These are phyloP conservation scores for Dictyostelium gargantuum DNA, from an alignment of 208 protist genomes.

Conservation along the genomic window DNA sequence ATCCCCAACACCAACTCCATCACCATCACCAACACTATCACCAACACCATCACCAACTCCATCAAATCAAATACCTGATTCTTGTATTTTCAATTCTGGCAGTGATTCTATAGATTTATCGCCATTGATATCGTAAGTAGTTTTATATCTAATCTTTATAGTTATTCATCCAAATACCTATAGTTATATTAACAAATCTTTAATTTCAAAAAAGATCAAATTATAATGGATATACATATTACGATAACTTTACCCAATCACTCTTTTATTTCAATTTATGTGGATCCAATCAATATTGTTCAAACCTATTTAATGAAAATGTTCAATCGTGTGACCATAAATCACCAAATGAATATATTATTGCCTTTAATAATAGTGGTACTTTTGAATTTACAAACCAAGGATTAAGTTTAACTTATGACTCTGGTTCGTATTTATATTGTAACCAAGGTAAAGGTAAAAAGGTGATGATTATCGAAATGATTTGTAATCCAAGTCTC, in stretches of 20 bases:
- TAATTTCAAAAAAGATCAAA: neutral
- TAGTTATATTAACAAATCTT: neutral
- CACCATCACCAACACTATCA: neutral
- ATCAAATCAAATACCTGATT: neutral
- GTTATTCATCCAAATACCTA: neutral
- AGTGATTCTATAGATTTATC: constrained; percentile 7
- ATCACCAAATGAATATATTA: neutral
- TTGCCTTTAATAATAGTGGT: neutral
- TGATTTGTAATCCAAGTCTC: neutral
- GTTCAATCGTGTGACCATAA: neutral
- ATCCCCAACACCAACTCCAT: neutral
- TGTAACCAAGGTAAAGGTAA: neutral
- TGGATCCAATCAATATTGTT: neutral
- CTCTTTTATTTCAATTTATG: neutral
- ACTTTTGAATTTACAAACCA: neutral
- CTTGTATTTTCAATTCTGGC: no score
- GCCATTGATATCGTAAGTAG: neutral
- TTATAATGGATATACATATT: neutral
- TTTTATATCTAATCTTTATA: neutral
- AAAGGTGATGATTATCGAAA: neutral
- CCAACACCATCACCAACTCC: neutral
- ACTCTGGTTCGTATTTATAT: neutral
- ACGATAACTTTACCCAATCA: neutral
- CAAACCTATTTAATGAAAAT: neutral
- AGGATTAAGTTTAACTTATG: neutral